Base-by-base conservation (phyloP, 2,329 filamentous ascomycete genomes). In the Thelonectria rubi region DNA sequence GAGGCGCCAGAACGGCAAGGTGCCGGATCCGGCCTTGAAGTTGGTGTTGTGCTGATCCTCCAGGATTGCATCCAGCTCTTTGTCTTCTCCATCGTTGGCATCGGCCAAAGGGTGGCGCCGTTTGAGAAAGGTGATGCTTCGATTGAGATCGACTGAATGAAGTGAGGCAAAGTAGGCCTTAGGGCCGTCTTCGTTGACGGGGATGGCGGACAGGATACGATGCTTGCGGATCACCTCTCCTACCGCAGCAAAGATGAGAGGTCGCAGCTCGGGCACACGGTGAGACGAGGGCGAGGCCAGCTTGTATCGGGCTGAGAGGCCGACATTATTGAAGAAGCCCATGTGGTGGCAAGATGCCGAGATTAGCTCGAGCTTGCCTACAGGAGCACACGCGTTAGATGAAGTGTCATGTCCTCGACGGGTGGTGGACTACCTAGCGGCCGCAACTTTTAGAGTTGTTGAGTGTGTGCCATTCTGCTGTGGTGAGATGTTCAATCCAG, bases 111-210 rank as follows among this genome's bases (percentile, higher is more conserved):
- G 46, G 15, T 65, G 52, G 2, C 65, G 57, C 10, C 74, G 69
- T 17, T 74, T 65, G 11, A 73, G 65, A 26, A 78, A 81, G 40
- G 68, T 68, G 4, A 82, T 73, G 43, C 74, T 75, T 11, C 72
- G 71, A 2, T 72, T 65, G 15, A 84, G 68, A 56, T 82, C 70
- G 30, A 83, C 75, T 9, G 74, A 68, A 4, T 79, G 77, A 3
- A 83, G 73, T 20, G 79, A 78, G 9, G 73, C 80, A 49, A 81
- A 83, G 65, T 79, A 80, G 0, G 80, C 73, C 1, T 78, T 65
- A 46, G 73, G 72, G 17, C 69, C 77, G 54, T 74, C 76, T 66
- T 82, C 80, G 17, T 74, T 71, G 7, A 80, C 64, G 0, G 78
- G 74, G 14, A 83, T 76, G 14, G 78, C 77, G 30, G 77, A 80